Percentiles rank a stretch among this genome's conserved stretches.
phyloP scores from a whole-genome alignment of 1,284 basidiomycete species.

The Moesziomyces sp. region DNA sequence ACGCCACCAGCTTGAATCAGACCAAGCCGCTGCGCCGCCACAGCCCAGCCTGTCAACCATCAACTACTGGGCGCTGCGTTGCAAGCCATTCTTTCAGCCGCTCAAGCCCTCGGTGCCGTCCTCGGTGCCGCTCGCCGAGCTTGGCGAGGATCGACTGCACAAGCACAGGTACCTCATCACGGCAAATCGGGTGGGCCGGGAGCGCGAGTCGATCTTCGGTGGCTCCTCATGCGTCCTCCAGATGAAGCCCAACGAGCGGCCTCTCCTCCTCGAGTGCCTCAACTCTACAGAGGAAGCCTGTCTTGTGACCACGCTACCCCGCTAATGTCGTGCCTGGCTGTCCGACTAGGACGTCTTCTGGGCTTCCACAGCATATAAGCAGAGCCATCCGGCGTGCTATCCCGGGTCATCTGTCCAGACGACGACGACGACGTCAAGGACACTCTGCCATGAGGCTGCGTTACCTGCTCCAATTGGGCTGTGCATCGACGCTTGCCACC shows the following conservation, averaged over 20 bases:
- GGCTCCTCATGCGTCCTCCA: conserved; percentile 56
- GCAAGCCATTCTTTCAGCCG: conserved; percentile 47
- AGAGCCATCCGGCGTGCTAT: no score
- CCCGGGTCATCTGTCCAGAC: no score
- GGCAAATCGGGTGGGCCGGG: conserved; percentile 56
- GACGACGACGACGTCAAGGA: not conserved
- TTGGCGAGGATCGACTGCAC: conserved; percentile 2
- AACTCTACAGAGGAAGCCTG: conserved; percentile 25
- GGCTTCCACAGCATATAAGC: not conserved
- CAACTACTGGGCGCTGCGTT: conserved; percentile 62
- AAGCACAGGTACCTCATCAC: conserved; percentile 43
- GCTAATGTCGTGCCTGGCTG: not conserved
- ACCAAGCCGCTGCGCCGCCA: not conserved
- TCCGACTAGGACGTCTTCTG: not conserved
- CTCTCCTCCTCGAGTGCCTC: conserved; percentile 30
- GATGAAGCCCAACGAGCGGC: conserved; percentile 28
- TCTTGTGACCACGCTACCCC: conserved; percentile 23
- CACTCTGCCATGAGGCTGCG: not conserved
- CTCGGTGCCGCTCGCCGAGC: not conserved
- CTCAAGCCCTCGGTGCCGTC: not conserved
- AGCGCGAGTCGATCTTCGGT: conserved; percentile 42
- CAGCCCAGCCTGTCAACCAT: conserved; percentile 44
- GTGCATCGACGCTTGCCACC: not conserved
- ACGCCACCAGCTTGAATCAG: not conserved
- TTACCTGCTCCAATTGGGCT: not conserved